phyloP scores from a whole-genome alignment of 2,329 filamentous ascomycete genomes.

The Orbilia javanica region DNA sequence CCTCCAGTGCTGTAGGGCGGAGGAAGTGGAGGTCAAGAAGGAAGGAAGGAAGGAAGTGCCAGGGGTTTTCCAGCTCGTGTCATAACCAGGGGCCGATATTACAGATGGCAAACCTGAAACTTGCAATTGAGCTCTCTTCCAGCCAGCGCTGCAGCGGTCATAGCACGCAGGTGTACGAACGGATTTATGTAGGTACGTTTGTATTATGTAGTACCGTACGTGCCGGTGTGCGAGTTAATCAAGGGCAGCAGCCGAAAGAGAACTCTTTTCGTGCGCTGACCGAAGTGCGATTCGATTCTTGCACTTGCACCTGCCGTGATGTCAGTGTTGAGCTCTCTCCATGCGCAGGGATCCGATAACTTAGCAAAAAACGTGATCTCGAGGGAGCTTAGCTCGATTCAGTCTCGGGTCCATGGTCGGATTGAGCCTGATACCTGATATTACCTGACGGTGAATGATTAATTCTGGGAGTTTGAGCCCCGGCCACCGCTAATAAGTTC shows the following conservation, averaged over 20 bases:
- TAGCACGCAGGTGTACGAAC: slow-evolving; percentile 15
- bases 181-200: background rate
- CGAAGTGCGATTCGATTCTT: slow-evolving; percentile 20
- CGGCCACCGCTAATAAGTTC: slow-evolving; percentile 54
- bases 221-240: background rate
- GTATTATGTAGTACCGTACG: no score
- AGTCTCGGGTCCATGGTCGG: background rate
- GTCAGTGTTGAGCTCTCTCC: slow-evolving; percentile 13
- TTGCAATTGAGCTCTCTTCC: slow-evolving; percentile 4
- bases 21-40: no score
- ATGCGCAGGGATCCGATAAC: no score
- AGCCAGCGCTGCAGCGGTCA: slow-evolving; percentile 46
- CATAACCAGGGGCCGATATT: slow-evolving; percentile 4
- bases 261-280: slow-evolving; percentile 20
- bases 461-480: slow-evolving; percentile 31
- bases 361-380: slow-evolving; percentile 13
- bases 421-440: background rate
- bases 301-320: slow-evolving; percentile 28
- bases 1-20: no score
- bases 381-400: background rate
- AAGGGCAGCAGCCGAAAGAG: slow-evolving; percentile 20
- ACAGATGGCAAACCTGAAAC: slow-evolving; percentile 44
- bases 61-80: slow-evolving; percentile 32
- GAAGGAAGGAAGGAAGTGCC: slow-evolving; percentile 1
- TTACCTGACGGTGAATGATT: background rate